A percentile compares a stretch with the other conserved stretches of the same genome.
phyloP scores from a whole-genome alignment of 2,329 filamentous ascomycete genomes.

The Esteya vermicola region DNA sequence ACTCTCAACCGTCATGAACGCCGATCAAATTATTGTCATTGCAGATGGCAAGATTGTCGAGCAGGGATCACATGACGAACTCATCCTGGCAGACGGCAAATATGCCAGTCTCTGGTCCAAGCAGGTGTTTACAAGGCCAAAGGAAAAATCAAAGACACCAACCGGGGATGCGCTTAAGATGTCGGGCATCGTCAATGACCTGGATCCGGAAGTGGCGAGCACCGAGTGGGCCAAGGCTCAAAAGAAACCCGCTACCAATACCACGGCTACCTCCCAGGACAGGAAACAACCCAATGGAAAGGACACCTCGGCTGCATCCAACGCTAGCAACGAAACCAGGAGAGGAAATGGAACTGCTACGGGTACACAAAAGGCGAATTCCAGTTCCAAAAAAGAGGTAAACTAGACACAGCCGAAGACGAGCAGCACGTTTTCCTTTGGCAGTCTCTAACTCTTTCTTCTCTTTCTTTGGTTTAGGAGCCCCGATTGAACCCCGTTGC shows the following conservation, averaged over 20 bases:
- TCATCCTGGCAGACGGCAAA: conserved; percentile 43
- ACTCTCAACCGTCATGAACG: conserved; percentile 56
- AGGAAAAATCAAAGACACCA: conserved; percentile 19
- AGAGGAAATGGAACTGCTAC: conserved; percentile 2
- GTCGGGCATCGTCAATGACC: conserved; percentile 20
- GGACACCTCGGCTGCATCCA: neutral
- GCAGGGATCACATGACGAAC: conserved; percentile 43
- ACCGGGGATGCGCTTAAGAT: conserved; percentile 12
- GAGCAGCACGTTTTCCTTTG: conserved; percentile 22
- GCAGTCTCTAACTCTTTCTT: conserved; percentile 25
- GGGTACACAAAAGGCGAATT: conserved; percentile 17
- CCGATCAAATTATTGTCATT: conserved; percentile 53
- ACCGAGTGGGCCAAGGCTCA: conserved; percentile 21
- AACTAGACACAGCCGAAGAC: conserved; percentile 20
- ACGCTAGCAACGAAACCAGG: conserved; percentile 2
- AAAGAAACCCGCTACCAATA: neutral
- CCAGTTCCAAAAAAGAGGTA: conserved; percentile 35
- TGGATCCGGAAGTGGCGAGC: conserved; percentile 21
- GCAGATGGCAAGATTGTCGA: conserved; percentile 49
- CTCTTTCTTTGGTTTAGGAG: conserved; percentile 24
- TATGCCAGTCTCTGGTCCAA: conserved; percentile 54
- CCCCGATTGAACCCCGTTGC: conserved; percentile 41
- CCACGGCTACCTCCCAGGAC: neutral
- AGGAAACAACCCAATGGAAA: neutral
- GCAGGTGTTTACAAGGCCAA: conserved; percentile 35